Evolutionary conservation across 208 protist genomes (phyloP).

Genomic region (Acanthamoeba healyi): DNA sequence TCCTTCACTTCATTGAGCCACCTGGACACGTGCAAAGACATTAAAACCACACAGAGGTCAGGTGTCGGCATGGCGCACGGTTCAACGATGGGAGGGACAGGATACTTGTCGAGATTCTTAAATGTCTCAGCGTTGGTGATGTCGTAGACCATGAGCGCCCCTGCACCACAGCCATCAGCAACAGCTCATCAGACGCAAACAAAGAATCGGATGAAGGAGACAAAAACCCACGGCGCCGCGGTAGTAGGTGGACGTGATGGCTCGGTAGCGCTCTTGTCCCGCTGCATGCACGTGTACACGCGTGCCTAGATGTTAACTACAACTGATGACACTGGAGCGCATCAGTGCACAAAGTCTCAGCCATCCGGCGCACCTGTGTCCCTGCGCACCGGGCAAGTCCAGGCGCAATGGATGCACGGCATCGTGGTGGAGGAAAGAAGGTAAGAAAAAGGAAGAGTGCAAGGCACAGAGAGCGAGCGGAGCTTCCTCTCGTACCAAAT

Average conservation of each 20-base stretch:
- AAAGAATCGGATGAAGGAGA: background rate
- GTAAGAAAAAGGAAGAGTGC: too few relatives aligned
- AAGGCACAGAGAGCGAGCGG: too few relatives aligned
- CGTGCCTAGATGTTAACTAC: too few relatives aligned
- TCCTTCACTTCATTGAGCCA: slow-evolving; percentile 54
- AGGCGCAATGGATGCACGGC: background rate
- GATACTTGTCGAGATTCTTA: slow-evolving; percentile 65
- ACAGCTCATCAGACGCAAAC: too few relatives aligned
- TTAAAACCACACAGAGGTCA: too few relatives aligned
- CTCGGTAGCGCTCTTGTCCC: slow-evolving; percentile 77
- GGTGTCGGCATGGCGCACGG: too few relatives aligned
- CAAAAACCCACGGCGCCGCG: slow-evolving; percentile 34
- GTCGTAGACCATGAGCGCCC: slow-evolving; percentile 71
- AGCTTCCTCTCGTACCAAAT: too few relatives aligned
- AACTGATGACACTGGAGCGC: too few relatives aligned
- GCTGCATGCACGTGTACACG: background rate
- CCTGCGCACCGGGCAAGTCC: background rate
- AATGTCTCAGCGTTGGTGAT: slow-evolving; percentile 50
- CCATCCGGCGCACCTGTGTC: background rate
- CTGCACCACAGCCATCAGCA: background rate
- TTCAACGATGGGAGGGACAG: background rate
- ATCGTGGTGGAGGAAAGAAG: too few relatives aligned
- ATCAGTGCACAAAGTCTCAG: too few relatives aligned
- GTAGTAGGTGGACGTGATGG: slow-evolving; percentile 79
- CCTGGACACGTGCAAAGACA: too few relatives aligned